Conservation (phyloP, 1,284 basidiomycete genomes). For the Takashimella tepidaria region DNA sequence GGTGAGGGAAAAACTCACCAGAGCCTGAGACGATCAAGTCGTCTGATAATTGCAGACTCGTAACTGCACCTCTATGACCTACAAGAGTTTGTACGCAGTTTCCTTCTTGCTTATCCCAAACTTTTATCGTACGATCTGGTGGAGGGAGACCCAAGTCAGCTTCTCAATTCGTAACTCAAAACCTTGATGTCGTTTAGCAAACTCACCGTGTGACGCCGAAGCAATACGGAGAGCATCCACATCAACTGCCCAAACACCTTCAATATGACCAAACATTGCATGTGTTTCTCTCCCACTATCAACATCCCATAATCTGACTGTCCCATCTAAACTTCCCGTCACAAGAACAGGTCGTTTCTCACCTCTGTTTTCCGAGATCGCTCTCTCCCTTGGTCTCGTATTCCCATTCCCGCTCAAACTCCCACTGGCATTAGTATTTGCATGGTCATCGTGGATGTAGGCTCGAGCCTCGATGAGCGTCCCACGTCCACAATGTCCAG, state of each 20-base stretch:
- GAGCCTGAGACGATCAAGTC: conserved; percentile 94
- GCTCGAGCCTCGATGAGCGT: conserved; percentile 29
- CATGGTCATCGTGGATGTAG: conserved; percentile 30
- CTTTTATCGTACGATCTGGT: conserved; percentile 50
- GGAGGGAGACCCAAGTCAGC: background rate
- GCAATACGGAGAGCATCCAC: conserved; percentile 88
- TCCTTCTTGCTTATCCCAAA: conserved; percentile 90
- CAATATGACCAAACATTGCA: conserved; percentile 87
- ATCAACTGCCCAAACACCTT: conserved; percentile 94
- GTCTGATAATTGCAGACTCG: conserved; percentile 82
- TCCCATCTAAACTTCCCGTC: conserved; percentile 91
- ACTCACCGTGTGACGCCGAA: conserved; percentile 74
- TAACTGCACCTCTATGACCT: conserved; percentile 91
- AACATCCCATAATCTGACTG: conserved; percentile 94
- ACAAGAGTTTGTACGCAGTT: conserved; percentile 84
- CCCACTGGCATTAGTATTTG: background rate
- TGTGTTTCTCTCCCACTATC: conserved; percentile 71
- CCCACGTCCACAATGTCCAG: conserved; percentile 6
- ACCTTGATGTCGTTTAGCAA: no score
- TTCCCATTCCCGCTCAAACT: background rate
- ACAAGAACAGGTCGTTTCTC: conserved; percentile 64
- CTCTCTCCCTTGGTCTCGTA: conserved; percentile 4
- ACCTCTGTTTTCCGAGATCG: conserved; percentile 20
- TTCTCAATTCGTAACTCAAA: no score
- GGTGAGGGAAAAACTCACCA: conserved; percentile 73